These are phyloP conservation scores for Nicotiana tabacum DNA, from an alignment of 257 asterid species.

Conservation along the genomic window DNA sequence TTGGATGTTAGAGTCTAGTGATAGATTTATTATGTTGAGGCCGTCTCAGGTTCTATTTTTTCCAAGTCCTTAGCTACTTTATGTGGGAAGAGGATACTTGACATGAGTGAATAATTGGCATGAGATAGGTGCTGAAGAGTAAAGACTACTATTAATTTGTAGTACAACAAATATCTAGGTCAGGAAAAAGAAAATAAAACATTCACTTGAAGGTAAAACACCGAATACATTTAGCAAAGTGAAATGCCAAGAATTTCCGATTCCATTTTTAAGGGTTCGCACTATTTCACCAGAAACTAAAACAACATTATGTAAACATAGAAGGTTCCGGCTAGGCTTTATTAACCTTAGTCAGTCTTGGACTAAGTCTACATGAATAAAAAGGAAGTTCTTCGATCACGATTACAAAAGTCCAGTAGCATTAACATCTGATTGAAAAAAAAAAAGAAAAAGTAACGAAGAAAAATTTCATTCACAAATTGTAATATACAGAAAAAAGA, in stretches of 20 bases:
- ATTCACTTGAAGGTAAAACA: neutral
- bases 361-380: neutral
- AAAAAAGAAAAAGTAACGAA: neutral
- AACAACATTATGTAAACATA: slow-evolving; percentile 14
- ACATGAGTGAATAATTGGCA: neutral
- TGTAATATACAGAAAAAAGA: neutral
- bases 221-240: neutral
- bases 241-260: neutral
- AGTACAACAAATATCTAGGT: neutral
- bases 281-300: too few species aligned
- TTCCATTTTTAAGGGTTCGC: too few species aligned
- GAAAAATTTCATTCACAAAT: neutral
- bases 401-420: slow-evolving; percentile 3
- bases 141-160: neutral
- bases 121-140: neutral
- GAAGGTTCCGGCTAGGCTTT: slow-evolving; percentile 1
- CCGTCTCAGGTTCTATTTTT: neutral
- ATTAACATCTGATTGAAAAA: neutral
- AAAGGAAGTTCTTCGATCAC: neutral
- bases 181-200: neutral
- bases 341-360: neutral
- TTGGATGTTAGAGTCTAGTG: neutral
- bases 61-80: too few species aligned
- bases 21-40: neutral
- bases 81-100: neutral